Base-by-base conservation (phyloP, 257 asterid genomes). In the Petunia axillaris region DNA sequence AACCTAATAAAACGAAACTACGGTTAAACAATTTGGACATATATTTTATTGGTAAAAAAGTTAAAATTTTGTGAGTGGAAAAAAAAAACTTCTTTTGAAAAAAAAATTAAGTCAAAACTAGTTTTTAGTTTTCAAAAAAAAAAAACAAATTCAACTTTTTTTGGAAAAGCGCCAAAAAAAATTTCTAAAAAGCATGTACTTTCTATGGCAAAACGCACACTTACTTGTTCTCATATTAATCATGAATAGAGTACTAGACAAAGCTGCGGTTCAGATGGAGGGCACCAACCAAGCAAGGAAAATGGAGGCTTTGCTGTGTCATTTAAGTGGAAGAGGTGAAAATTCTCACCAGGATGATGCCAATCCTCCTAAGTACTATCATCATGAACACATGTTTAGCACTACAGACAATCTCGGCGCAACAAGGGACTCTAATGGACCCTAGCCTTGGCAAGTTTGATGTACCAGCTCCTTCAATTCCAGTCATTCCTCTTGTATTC, bases 291-390 rank as follows among this genome's bases (percentile, higher is more conserved):
- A 80, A 86, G 78, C 85, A 91, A 0, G 76, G 83, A 2, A 88
- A 90, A 58, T 91, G 97, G 97, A 87, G 80, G 40, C 86, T 88
- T 0, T 91, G 96, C 86, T 84, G 93, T 4, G 88, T 87, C 11
- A 91, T 93, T 4, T 96, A 92, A 46, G 93, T 91, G 1, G 97
- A 92, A 76, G 94, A 90, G 78, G 91, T 89, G 1, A 92, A 92
- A 64, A 66, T 91, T 76, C 81, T 92, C 2, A 81, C 88, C 9
- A 85, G 96, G 83, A 92, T 92, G 97, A 8, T 87, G 35, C 97
- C 97, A 2, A 91, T 92, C 37, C 85, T 92, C 64, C 87, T 75
- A 37, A 87, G 94, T 85, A 92, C 97, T 13, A 89, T 88, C 81
- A 65, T 92, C 6, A 52, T 92, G 50, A 90, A 90, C 93, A 89